phyloP scores from a whole-genome alignment of 805 yeast species.

The Yamadazyma phyllophila region DNA sequence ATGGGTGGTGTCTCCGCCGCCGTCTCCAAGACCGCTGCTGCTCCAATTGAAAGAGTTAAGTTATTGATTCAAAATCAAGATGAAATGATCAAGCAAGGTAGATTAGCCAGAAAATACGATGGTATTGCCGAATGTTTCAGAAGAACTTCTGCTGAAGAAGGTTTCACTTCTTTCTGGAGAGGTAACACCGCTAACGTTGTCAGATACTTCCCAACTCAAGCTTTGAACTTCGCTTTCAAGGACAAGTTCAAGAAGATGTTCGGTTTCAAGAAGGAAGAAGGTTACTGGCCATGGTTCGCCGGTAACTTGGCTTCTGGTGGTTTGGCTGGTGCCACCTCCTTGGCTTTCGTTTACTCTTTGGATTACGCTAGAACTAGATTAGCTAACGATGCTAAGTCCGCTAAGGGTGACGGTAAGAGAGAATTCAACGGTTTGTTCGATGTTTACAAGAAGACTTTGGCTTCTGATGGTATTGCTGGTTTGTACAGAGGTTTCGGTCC shows the following conservation, averaged over 20 bases:
- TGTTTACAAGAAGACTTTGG: constrained; percentile 93
- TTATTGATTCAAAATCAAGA: constrained; percentile 96
- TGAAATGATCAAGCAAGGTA: constrained; percentile 97
- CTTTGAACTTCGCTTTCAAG: constrained; percentile 97
- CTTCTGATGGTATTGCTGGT: constrained; percentile 97
- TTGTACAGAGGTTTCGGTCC: constrained; percentile 99
- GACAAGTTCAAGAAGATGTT: constrained; percentile 94
- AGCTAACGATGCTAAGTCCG: constrained; percentile 95
- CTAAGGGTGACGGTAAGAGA: constrained; percentile 78
- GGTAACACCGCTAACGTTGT: constrained; percentile 99
- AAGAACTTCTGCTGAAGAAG: constrained; percentile 93
- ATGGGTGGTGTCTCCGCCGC: constrained; percentile 99
- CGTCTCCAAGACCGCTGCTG: constrained; percentile 96
- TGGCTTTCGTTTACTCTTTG: constrained; percentile 91
- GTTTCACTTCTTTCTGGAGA: constrained; percentile 94
- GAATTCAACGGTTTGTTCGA: constrained; percentile 96
- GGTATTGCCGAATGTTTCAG: constrained; percentile 94
- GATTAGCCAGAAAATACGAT: constrained; percentile 78
- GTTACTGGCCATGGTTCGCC: constrained; percentile 91
- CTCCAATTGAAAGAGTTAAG: constrained; percentile 97
- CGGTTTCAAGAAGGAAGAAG: constrained; percentile 95
- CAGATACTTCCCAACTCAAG: constrained; percentile 99
- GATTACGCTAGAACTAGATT: constrained; percentile 99
- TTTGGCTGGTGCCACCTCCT: constrained; percentile 95
- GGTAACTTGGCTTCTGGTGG: constrained; percentile 99